Percentiles rank a stretch among this genome's conserved stretches.
phyloP scores from a whole-genome alignment of 2,329 filamentous ascomycete species.

The Neopestalotiopsis sp. region DNA sequence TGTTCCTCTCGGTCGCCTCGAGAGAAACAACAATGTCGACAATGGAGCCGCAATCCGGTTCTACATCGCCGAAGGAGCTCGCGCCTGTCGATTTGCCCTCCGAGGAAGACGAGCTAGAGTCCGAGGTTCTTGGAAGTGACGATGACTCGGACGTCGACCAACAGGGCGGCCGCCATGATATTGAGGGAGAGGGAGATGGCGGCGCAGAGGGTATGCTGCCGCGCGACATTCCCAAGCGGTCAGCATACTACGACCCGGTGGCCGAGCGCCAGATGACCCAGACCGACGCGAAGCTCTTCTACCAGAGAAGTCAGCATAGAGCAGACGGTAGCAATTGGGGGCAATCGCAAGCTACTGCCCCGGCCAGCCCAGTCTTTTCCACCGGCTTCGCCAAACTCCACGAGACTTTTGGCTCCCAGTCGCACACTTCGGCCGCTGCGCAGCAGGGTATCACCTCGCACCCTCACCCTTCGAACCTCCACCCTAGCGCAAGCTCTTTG shows the following conservation, averaged over 20 bases:
- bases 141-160: slow-evolving; percentile 37
- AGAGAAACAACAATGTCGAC: not conserved
- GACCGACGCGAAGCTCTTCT: slow-evolving; percentile 93
- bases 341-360: slow-evolving; percentile 41
- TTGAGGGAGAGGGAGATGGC: slow-evolving; percentile 14
- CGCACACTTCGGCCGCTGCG: slow-evolving; percentile 15
- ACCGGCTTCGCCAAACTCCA: slow-evolving; percentile 15
- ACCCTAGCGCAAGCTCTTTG: slow-evolving; percentile 31
- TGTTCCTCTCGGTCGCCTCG: not conserved
- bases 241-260: slow-evolving; percentile 90
- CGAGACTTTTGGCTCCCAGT: slow-evolving; percentile 12
- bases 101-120: slow-evolving; percentile 42
- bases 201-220: slow-evolving; percentile 60
- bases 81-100: slow-evolving; percentile 39
- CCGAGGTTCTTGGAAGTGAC: slow-evolving; percentile 36
- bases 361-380: slow-evolving; percentile 50
- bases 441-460: slow-evolving; percentile 26
- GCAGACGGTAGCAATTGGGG: slow-evolving; percentile 44
- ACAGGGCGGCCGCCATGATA: slow-evolving; percentile 22
- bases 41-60: slow-evolving; percentile 35
- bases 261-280: slow-evolving; percentile 95
- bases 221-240: slow-evolving; percentile 69
- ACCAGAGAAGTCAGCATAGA: slow-evolving; percentile 82
- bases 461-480: slow-evolving; percentile 26
- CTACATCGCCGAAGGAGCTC: slow-evolving; percentile 39